phyloP scores from a whole-genome alignment of 2,329 filamentous ascomycete genomes.

The Cercospora zeina region DNA sequence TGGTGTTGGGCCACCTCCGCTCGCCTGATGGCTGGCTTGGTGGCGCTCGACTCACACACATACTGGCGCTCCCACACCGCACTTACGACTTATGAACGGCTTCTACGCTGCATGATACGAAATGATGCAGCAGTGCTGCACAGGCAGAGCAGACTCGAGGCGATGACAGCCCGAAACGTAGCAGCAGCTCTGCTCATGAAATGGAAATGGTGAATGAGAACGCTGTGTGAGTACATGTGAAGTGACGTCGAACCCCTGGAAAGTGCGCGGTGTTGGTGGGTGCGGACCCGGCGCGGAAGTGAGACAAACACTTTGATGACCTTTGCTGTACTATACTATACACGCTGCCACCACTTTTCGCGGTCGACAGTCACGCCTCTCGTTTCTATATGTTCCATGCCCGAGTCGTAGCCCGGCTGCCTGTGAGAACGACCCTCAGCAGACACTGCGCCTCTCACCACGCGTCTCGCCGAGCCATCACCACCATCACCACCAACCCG shows the following conservation, averaged over 20 bases:
- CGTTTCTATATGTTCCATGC: constrained; percentile 16
- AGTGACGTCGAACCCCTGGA: constrained; percentile 6
- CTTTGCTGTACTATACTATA: not conserved
- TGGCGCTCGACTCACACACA: not conserved
- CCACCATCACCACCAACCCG: not conserved
- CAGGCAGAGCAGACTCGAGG: not conserved
- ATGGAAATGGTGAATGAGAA: not conserved
- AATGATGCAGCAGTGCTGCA: not conserved
- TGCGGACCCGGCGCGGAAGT: constrained; percentile 2
- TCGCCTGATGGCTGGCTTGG: constrained; percentile 2
- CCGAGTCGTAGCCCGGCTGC: constrained; percentile 4
- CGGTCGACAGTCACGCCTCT: not conserved
- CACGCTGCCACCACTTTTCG: not conserved
- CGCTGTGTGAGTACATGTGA: not conserved
- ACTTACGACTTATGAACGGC: constrained; percentile 1
- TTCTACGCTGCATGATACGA: not conserved
- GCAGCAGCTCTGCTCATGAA: not conserved
- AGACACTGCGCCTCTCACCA: constrained; percentile 4
- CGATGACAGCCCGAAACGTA: too few species aligned
- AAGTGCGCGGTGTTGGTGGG: constrained; percentile 1
- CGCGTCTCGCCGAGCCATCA: constrained; percentile 5
- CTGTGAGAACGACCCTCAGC: constrained; percentile 2
- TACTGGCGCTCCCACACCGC: not conserved
- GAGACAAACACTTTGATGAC: constrained; percentile 11
- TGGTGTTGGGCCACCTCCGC: not conserved